Conservation (phyloP, 306 rosid species). For the Rubus parviflorus region DNA sequence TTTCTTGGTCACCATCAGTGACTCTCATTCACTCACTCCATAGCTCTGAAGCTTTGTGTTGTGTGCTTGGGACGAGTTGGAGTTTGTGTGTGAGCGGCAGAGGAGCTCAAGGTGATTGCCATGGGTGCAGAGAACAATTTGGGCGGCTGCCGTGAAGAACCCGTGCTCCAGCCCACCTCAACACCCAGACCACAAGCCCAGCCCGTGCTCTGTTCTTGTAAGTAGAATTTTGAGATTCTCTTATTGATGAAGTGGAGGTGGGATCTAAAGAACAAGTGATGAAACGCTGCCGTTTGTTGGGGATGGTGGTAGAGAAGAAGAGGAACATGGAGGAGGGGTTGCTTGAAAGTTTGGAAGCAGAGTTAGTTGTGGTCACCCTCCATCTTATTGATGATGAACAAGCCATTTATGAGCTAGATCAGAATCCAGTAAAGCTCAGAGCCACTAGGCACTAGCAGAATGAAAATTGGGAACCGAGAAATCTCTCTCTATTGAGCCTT, state of each 20-base stretch:
- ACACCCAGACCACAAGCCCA: too few species aligned
- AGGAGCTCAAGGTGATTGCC: too few species aligned
- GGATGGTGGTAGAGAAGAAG: conserved; percentile 19
- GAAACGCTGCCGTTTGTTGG: conserved; percentile 7
- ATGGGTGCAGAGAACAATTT: too few species aligned
- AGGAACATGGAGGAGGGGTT: conserved; percentile 3
- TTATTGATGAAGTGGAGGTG: conserved; percentile 10
- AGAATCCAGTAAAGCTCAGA: background rate
- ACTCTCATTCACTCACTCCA: background rate
- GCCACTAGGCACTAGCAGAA: too few species aligned
- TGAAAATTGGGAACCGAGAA: background rate
- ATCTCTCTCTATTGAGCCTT: background rate
- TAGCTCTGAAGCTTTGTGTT: background rate
- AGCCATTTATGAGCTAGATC: conserved; percentile 23
- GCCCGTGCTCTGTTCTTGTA: conserved; percentile 1
- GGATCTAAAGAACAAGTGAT: conserved; percentile 20
- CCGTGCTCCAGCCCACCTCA: too few species aligned
- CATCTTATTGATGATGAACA: conserved; percentile 13
- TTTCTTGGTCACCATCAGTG: background rate
- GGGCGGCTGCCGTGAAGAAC: too few species aligned
- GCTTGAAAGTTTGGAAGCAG: conserved; percentile 13
- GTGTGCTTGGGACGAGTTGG: conserved; percentile 1
- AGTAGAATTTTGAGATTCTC: conserved; percentile 16
- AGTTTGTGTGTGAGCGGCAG: too few species aligned
- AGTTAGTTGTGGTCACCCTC: conserved; percentile 8